Percentiles rank a stretch among this genome's conserved stretches.
These are phyloP conservation scores for Skeletonema menzelii DNA, from an alignment of 108 stramenopile species.

Conservation along the genomic window DNA sequence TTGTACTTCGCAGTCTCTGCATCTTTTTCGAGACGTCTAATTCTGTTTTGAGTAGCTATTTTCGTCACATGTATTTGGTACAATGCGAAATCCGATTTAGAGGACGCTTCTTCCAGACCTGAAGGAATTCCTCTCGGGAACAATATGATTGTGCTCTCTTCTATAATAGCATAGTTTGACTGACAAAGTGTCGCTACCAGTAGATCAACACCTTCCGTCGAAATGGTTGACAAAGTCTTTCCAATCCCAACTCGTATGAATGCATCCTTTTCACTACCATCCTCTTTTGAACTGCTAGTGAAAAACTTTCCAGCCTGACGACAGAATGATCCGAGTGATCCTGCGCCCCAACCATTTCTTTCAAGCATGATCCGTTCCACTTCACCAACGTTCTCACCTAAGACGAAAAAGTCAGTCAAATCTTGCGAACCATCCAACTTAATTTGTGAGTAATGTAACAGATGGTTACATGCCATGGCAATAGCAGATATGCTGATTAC, in stretches of 20 bases:
- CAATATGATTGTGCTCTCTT: constrained; percentile 22
- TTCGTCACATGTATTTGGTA: constrained; percentile 37
- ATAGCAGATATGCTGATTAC: constrained; percentile 1
- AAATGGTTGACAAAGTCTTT: constrained; percentile 11
- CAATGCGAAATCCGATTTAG: constrained; percentile 24
- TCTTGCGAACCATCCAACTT: background rate
- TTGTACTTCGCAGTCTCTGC: constrained; percentile 21
- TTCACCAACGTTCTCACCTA: background rate
- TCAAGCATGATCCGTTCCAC: constrained; percentile 21
- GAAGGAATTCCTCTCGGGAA: constrained; percentile 33
- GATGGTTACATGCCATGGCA: constrained; percentile 5
- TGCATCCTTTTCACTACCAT: background rate
- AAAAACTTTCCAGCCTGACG: constrained; percentile 7
- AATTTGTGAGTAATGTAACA: constrained; percentile 4
- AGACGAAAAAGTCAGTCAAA: constrained; percentile 5
- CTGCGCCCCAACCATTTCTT: constrained; percentile 9
- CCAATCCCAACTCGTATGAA: background rate
- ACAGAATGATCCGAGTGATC: constrained; percentile 22
- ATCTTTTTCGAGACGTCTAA: constrained; percentile 23
- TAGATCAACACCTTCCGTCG: constrained; percentile 25
- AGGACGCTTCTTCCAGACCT: background rate
- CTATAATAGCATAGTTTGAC: constrained; percentile 25
- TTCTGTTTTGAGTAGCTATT: constrained; percentile 18
- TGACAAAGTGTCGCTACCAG: constrained; percentile 19
- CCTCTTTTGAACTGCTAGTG: background rate